These are phyloP conservation scores for Saturnispora silvae DNA, from an alignment of 805 yeast genomes.

Conservation along the genomic window DNA sequence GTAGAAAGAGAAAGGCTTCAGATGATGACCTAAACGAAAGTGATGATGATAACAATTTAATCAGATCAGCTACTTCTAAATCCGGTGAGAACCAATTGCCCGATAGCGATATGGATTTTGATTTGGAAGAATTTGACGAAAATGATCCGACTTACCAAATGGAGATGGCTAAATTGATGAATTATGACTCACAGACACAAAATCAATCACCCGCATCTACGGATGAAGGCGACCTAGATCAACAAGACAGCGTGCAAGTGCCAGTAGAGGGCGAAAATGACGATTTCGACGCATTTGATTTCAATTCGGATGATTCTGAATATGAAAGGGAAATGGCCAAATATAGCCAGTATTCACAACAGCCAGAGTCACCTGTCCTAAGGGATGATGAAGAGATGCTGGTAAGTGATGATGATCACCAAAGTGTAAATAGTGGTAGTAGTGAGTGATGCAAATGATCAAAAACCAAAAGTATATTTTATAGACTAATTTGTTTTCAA, in stretches of 20 bases:
- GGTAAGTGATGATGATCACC: too few species aligned
- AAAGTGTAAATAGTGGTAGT: too few species aligned
- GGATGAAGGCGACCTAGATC: neutral
- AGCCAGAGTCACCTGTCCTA: too few species aligned
- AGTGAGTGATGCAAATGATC: too few species aligned
- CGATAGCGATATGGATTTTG: constrained; percentile 6
- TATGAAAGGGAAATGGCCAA: constrained; percentile 5
- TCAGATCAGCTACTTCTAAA: neutral
- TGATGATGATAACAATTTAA: neutral
- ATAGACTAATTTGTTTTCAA: too few species aligned
- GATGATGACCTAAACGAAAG: neutral
- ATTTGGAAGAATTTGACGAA: constrained; percentile 4
- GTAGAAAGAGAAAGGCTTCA: neutral
- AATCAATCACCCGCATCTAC: neutral
- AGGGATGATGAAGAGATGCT: too few species aligned
- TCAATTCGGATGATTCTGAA: constrained; percentile 8
- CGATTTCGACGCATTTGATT: constrained; percentile 2
- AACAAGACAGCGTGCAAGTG: neutral
- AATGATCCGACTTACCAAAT: constrained; percentile 1
- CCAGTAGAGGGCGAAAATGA: constrained; percentile 1
- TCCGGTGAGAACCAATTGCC: constrained; percentile 3
- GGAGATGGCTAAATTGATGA: constrained; percentile 6
- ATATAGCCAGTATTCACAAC: constrained; percentile 3
- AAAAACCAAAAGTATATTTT: too few species aligned
- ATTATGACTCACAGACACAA: constrained; percentile 1